A percentile compares a stretch with the other conserved stretches of the same genome.
phyloP scores from a whole-genome alignment of 2,329 filamentous ascomycete genomes.

The Aspergillus phoenicis region DNA sequence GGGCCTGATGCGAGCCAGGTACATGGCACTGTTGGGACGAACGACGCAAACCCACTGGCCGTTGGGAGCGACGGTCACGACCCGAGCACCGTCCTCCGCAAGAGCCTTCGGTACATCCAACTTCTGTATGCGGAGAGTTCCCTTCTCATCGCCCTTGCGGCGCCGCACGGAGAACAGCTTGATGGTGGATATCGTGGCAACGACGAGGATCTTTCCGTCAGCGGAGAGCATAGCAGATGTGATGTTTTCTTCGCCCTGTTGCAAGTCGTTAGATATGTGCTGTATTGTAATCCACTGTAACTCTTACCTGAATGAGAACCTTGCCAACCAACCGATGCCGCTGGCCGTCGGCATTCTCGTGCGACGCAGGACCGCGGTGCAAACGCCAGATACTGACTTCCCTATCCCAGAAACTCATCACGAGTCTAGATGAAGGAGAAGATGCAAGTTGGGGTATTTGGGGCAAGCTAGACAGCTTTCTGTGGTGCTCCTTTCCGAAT shows the following conservation, averaged over 20 bases:
- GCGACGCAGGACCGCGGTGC: conserved; percentile 50
- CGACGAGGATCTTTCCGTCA: conserved; percentile 73
- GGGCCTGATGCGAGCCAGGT: conserved; percentile 53
- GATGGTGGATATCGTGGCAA: conserved; percentile 72
- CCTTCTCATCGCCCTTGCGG: conserved; percentile 53
- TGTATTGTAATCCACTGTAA: not conserved
- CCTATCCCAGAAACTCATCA: conserved; percentile 91
- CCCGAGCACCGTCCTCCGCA: conserved; percentile 65
- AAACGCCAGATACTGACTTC: conserved; percentile 82
- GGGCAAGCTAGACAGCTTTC: conserved; percentile 79
- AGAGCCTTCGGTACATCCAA: conserved; percentile 64
- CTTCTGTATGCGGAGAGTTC: conserved; percentile 70
- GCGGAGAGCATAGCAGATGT: conserved; percentile 71
- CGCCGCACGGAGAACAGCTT: conserved; percentile 74
- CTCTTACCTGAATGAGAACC: conserved; percentile 56
- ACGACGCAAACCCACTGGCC: conserved; percentile 52
- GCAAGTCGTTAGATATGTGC: conserved; percentile 13
- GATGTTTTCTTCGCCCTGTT: conserved; percentile 76
- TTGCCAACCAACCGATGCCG: conserved; percentile 62
- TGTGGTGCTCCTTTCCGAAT: conserved; percentile 77
- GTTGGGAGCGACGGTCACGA: conserved; percentile 58
- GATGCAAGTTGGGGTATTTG: conserved; percentile 74
- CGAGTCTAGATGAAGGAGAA: conserved; percentile 70
- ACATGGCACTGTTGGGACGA: conserved; percentile 62
- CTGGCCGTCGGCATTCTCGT: conserved; percentile 45